Evolutionary conservation across 345 rosid species (phyloP), one percentile per base, ranked within the genome.

Genomic region (Corchorus capsularis): DNA sequence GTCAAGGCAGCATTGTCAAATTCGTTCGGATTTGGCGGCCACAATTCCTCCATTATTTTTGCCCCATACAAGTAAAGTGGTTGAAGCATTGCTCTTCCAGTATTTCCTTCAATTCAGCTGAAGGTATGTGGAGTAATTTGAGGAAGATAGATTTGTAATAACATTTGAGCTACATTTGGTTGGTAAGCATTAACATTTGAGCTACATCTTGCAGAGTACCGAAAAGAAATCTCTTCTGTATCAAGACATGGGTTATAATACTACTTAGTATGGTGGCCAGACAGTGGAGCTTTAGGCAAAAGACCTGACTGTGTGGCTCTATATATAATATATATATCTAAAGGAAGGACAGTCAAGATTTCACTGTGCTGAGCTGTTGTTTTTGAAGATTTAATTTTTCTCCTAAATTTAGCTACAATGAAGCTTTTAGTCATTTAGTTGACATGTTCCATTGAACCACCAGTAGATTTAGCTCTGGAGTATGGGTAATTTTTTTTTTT

Each of bases 11-110:
- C 97, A 43, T 80, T 94, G 71, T 94, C 97, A 37, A 94, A 93
- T 76, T 93, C 98, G 12, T 94, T 94, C 63, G 98, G 97, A 71
- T 91, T 93, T 75, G 98, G 98, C 39, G 98, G 98, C 76, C 98
- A 94, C 85, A 94, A 94, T 86, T 92, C 98, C n/a, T 93, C 98
- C 8, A 93, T 94, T 75, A 82, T 94, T 81, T 91, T 94, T 79
- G 91, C 92, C n/a, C 98, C 98, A 16, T 90, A 87, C 95, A 87
- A 93, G 85, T 89, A 78, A 87, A 75, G 20, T 54, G 62, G 43
- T 69, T 53, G 63, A 54, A 32, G 3, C 56, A 49, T 60, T 59
- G 37, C 77, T 72, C 69, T 70, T 66, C 50, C 35, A 12, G 52
- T 64, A 27, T 60, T 64, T 59, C 61, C 73, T 50, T 6, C 0